Evolutionary conservation across 2,329 filamentous ascomycete species (phyloP).

Genomic region (Cercospora zeina): DNA sequence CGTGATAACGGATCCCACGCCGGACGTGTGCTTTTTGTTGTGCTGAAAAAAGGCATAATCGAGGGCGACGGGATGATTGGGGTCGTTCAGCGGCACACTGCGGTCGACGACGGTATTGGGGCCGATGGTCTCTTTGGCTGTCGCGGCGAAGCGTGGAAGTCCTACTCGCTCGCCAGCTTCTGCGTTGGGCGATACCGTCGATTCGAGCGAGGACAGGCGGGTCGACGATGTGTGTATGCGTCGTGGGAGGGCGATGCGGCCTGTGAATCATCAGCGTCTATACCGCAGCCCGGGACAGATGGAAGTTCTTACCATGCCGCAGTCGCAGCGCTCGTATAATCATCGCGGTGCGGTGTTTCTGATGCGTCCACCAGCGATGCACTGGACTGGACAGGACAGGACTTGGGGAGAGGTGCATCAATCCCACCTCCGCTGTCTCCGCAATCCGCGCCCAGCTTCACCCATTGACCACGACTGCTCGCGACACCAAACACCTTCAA

Average conservation of each 20-base stretch:
- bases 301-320: conserved; percentile 41
- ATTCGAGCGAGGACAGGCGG: conserved; percentile 40
- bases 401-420: background rate
- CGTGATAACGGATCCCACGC: conserved; percentile 44
- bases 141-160: conserved; percentile 14
- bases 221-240: conserved; percentile 18
- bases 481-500: conserved; percentile 1
- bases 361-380: background rate
- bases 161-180: conserved; percentile 13
- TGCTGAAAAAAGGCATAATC: conserved; percentile 48
- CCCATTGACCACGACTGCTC: conserved; percentile 5
- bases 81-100: conserved; percentile 40
- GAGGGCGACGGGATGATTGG: conserved; percentile 40
- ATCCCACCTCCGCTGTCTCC: conserved; percentile 4
- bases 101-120: conserved; percentile 33
- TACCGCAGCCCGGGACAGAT: background rate
- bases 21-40: conserved; percentile 42
- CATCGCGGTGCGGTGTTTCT: conserved; percentile 37
- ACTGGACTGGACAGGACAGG: background rate
- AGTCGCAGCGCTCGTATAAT: conserved; percentile 47
- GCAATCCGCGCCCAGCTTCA: conserved; percentile 10
- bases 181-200: conserved; percentile 13
- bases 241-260: conserved; percentile 45
- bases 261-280: conserved; percentile 33
- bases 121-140: conserved; percentile 9